Conservation (phyloP, 257 asterid genomes). For the Thymus quinquecostatus region DNA sequence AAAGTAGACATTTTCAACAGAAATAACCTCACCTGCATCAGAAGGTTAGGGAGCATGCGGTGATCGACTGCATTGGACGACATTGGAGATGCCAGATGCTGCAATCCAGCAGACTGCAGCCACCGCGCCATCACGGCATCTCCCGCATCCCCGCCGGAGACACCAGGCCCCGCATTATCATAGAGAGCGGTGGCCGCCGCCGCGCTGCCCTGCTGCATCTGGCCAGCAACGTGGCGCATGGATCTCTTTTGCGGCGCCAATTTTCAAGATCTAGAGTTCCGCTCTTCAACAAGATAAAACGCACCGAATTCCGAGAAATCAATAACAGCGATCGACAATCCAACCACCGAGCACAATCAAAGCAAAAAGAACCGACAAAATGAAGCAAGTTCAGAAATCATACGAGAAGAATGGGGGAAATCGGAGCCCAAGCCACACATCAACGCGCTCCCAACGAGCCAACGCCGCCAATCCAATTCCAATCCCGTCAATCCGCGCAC, state of each 20-base stretch:
- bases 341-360: slow-evolving; percentile 17
- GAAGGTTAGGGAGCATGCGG: slow-evolving; percentile 72
- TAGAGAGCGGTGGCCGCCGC: slow-evolving; percentile 86
- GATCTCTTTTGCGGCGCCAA: slow-evolving; percentile 99
- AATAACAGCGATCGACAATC: slow-evolving; percentile 3
- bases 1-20: slow-evolving; percentile 5
- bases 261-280: slow-evolving; percentile 74
- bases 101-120: slow-evolving; percentile 99
- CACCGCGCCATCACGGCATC: slow-evolving; percentile 98
- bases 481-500: slow-evolving; percentile 27
- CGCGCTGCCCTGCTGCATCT: slow-evolving; percentile 97
- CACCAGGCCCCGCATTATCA: slow-evolving; percentile 77
- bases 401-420: slow-evolving; percentile 31
- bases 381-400: slow-evolving; percentile 21
- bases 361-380: slow-evolving; percentile 14
- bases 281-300: slow-evolving; percentile 40
- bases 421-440: slow-evolving; percentile 39
- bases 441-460: slow-evolving; percentile 34
- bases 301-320: slow-evolving; percentile 9
- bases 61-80: slow-evolving; percentile 79
- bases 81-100: slow-evolving; percentile 97
- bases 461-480: slow-evolving; percentile 35
- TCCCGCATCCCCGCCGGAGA: slow-evolving; percentile 84
- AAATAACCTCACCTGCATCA: slow-evolving; percentile 67
- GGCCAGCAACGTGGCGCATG: slow-evolving; percentile 99